Base-by-base conservation (phyloP, 257 asterid species). In the Echium plantagineum region DNA sequence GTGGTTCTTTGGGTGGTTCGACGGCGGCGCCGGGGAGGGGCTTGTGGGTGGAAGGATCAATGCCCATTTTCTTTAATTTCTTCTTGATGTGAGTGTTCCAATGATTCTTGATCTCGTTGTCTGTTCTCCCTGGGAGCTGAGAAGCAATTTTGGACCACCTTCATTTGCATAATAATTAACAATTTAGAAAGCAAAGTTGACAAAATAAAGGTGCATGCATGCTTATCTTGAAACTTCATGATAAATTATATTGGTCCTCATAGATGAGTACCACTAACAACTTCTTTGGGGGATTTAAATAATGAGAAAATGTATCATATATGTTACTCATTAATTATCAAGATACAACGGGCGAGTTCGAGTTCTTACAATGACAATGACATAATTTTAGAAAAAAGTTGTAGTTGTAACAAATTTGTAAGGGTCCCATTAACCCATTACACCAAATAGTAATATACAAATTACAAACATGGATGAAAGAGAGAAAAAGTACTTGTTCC, bases 91-190 rank as follows among this genome's bases (percentile, higher is more conserved):
- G 98, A 0, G 98, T 91, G 68, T 91, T 91, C 98, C 96, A 91
- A 9, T 87, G 95, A 49, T 91, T 91, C 74, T 87, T 91, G 64
- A 91, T 91, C 77, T 91, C 98, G 68, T 91, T 91, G 66, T 91
- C 98, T 0, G 98, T 91, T 74, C 98, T 77, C 61, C 98, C 96
- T 0, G 98, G 96, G 16, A 91, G 84, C 67, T 84, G 95, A 64
- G 98, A 90, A 17, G 95, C 98, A 21, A 90, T 90, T 51, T 90
- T 90, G 22, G 98, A 87, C 98, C 98, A 90, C 66, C 98, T 90
- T 74, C 38, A 69, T 49, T 24, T 19, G 13, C 32, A 55, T 53
- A 67, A 1, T 42, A 42, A 42, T 4, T 42, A 42, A 42, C 4
- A 42, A 42, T 42, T 42, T 42, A 12, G 49, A 42, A 38, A 12